Evolutionary conservation across 192 early-diverging fungal genomes (phyloP).

Genomic region (Umbelopsis sp.): DNA sequence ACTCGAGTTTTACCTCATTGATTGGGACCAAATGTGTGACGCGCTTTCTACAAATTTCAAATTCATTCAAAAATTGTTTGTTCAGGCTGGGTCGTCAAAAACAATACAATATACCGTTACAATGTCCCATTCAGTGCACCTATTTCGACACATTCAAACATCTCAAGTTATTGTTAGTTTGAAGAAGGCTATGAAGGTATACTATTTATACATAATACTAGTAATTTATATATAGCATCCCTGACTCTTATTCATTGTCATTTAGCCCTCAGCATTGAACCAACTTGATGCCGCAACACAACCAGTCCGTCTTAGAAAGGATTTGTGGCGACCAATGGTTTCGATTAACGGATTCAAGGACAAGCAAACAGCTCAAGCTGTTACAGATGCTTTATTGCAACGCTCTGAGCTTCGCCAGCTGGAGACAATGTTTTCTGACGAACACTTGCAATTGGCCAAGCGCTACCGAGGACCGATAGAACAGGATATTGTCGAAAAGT

Average conservation of each 20-base stretch:
- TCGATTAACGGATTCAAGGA: slow-evolving; percentile 46
- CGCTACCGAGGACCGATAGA: slow-evolving; percentile 47
- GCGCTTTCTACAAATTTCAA: too few relatives aligned
- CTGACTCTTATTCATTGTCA: neutral
- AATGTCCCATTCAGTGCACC: slow-evolving; percentile 38
- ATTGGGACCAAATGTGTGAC: too few relatives aligned
- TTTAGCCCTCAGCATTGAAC: slow-evolving; percentile 15
- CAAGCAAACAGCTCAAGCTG: slow-evolving; percentile 41
- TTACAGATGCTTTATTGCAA: slow-evolving; percentile 50
- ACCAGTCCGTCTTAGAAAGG: slow-evolving; percentile 49
- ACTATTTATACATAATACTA: neutral
- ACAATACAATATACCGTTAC: slow-evolving; percentile 5
- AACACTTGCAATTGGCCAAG: slow-evolving; percentile 42
- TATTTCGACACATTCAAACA: slow-evolving; percentile 57
- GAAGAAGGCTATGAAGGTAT: slow-evolving; percentile 49
- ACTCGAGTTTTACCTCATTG: too few relatives aligned
- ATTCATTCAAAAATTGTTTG: too few relatives aligned
- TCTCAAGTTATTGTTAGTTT: slow-evolving; percentile 52
- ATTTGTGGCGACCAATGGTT: slow-evolving; percentile 54
- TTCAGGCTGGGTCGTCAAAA: too few relatives aligned
- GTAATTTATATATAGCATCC: neutral
- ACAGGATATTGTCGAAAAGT: slow-evolving; percentile 45
- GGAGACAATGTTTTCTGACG: slow-evolving; percentile 22
- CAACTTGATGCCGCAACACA: slow-evolving; percentile 40
- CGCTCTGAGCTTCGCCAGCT: slow-evolving; percentile 43